Conservation (phyloP, 1,284 basidiomycete genomes). For the Thecaphora thlaspeos region DNA sequence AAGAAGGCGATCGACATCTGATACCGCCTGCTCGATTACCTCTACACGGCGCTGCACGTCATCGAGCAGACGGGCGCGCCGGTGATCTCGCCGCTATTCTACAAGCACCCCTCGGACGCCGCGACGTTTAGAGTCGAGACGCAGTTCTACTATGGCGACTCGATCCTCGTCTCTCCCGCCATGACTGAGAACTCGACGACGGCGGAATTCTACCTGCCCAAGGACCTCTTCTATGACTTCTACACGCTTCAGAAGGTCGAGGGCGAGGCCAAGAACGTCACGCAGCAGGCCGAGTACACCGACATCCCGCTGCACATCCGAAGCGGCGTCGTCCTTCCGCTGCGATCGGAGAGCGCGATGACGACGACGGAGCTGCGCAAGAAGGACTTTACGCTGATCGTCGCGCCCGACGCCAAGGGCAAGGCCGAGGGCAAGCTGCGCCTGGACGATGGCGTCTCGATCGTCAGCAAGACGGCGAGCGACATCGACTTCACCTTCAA, state of each 20-base stretch:
- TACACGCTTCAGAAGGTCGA: conserved; percentile 67
- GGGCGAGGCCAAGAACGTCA: conserved; percentile 61
- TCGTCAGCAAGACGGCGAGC: conserved; percentile 17
- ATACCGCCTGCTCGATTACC: conserved; percentile 27
- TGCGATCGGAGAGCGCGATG: conserved; percentile 25
- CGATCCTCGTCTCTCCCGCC: conserved; percentile 31
- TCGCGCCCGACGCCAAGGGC: conserved; percentile 62
- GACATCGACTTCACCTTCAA: conserved; percentile 15
- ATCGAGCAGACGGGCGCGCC: conserved; percentile 21
- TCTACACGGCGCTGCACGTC: conserved; percentile 32
- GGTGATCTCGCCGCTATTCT: conserved; percentile 32
- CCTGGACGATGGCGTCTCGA: conserved; percentile 65
- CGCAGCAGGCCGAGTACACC: conserved; percentile 58
- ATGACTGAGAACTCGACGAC: conserved; percentile 36
- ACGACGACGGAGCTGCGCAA: conserved; percentile 33
- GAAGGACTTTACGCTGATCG: conserved; percentile 20
- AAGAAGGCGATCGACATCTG: conserved; percentile 36
- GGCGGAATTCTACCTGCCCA: conserved; percentile 13
- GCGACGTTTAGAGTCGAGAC: conserved; percentile 24
- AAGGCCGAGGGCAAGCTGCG: conserved; percentile 65
- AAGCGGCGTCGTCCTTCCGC: conserved; percentile 25
- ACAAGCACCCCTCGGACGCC: conserved; percentile 33
- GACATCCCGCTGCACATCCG: conserved; percentile 44
- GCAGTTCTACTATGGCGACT: conserved; percentile 40
- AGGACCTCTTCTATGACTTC: conserved; percentile 63